Evolutionary conservation across 2,329 filamentous ascomycete genomes (phyloP).

Genomic region (Pseudogymnoascus verrucosus): DNA sequence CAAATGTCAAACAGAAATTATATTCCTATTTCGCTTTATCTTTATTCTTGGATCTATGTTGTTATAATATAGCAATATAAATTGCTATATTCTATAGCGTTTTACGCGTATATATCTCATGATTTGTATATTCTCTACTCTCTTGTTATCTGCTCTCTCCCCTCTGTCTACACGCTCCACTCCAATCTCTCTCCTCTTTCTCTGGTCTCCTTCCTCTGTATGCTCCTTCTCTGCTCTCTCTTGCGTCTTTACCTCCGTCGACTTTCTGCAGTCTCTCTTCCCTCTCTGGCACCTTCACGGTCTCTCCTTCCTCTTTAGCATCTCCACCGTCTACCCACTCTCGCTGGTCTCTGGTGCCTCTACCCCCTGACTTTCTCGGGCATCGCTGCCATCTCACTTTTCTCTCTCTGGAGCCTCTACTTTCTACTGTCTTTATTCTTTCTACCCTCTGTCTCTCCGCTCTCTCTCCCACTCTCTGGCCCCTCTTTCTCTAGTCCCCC

Average conservation of each 20-base stretch:
- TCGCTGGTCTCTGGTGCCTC: background rate
- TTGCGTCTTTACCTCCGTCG: background rate
- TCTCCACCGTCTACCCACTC: background rate
- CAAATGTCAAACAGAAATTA: background rate
- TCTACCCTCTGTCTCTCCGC: too few species aligned
- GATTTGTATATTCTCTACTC: background rate
- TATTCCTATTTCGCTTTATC: background rate
- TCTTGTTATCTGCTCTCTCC: background rate
- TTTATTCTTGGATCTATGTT: background rate
- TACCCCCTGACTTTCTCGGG: too few species aligned
- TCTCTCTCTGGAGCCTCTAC: too few species aligned
- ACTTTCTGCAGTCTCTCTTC: background rate
- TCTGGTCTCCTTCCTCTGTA: background rate
- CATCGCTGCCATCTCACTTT: too few species aligned
- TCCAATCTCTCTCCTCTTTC: background rate
- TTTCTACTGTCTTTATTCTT: too few species aligned
- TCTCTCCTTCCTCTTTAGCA: too few species aligned
- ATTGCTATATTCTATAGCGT: background rate
- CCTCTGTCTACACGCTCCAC: background rate
- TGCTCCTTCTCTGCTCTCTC: background rate
- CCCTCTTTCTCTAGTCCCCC: too few species aligned
- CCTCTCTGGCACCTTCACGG: background rate
- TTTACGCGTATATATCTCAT: background rate
- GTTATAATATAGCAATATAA: too few species aligned
- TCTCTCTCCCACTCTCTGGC: too few species aligned